Percentiles rank a stretch among this genome's conserved stretches.
phyloP scores from a whole-genome alignment of 1,139 yeast species.

The Hyphopichia fennica region DNA sequence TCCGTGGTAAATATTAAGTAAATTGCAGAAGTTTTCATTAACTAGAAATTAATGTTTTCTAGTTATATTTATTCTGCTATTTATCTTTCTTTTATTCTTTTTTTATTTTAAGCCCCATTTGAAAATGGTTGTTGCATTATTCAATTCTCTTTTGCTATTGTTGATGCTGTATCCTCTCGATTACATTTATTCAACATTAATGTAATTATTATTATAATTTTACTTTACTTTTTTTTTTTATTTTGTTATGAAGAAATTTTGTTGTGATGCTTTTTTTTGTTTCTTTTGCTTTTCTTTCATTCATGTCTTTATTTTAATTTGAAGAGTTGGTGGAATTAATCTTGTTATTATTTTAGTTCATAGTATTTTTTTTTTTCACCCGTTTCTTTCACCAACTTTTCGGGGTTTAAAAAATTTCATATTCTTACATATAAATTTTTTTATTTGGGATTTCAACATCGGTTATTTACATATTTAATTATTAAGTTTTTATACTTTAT shows the following conservation, averaged over 20 bases:
- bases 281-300: neutral
- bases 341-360: conserved; percentile 1
- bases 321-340: neutral
- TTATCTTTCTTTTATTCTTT: conserved; percentile 3
- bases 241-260: conserved; percentile 6
- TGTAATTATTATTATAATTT: conserved; percentile 39
- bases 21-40: neutral
- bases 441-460: conserved; percentile 52
- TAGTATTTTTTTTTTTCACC: neutral
- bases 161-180: conserved; percentile 41
- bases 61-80: neutral
- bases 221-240: conserved; percentile 11
- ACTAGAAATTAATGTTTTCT: neutral
- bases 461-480: conserved; percentile 26
- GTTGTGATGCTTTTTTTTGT: conserved; percentile 4
- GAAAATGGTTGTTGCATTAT: conserved; percentile 24
- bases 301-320: neutral
- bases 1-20: conserved; percentile 61
- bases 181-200: conserved; percentile 71
- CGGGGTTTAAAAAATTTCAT: conserved; percentile 34
- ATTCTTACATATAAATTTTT: conserved; percentile 1
- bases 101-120: conserved; percentile 13
- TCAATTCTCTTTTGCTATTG: conserved; percentile 31
- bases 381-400: conserved; percentile 2
- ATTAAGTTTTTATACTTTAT: neutral